phyloP scores from a whole-genome alignment of 208 protist genomes.

The Porcisia deanei region DNA sequence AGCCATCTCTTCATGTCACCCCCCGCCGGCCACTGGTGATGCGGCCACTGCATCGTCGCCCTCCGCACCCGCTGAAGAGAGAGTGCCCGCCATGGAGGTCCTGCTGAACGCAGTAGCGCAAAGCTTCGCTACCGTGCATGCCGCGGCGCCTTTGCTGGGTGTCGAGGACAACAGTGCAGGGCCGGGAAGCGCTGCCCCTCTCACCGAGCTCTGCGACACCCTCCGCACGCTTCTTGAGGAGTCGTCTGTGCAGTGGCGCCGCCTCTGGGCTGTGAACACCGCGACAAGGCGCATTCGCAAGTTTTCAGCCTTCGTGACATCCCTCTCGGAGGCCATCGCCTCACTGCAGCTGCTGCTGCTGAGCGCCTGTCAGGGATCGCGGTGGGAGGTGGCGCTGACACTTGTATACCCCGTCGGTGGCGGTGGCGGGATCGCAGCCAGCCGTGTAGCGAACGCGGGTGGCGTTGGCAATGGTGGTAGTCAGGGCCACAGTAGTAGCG shows the following conservation, averaged over 20 bases:
- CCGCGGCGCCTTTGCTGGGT: slow-evolving; percentile 32
- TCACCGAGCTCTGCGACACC: slow-evolving; percentile 39
- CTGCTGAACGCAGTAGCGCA: slow-evolving; percentile 36
- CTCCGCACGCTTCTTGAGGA: slow-evolving; percentile 44
- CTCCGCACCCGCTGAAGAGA: slow-evolving; percentile 13
- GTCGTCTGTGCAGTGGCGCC: slow-evolving; percentile 36
- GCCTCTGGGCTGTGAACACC: slow-evolving; percentile 8
- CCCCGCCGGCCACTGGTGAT: not conserved
- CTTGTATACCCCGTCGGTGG: slow-evolving; percentile 18
- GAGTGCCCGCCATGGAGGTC: slow-evolving; percentile 37
- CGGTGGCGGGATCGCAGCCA: not conserved
- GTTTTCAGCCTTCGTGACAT: slow-evolving; percentile 15
- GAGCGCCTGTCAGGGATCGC: slow-evolving; percentile 51
- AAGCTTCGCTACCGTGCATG: slow-evolving; percentile 37
- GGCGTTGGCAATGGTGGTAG: not conserved
- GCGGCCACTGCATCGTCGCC: not conserved
- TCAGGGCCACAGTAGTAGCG: not conserved
- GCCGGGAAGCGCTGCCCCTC: slow-evolving; percentile 10
- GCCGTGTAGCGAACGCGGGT: not conserved
- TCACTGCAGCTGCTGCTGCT: slow-evolving; percentile 75
- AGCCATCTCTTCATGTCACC: not conserved
- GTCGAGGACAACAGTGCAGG: slow-evolving; percentile 16
- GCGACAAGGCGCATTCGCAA: not conserved
- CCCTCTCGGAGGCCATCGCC: slow-evolving; percentile 58
- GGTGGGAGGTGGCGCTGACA: slow-evolving; percentile 30